Conservation (phyloP, 2,329 filamentous ascomycete genomes). For the Exserohilum rostratum region DNA sequence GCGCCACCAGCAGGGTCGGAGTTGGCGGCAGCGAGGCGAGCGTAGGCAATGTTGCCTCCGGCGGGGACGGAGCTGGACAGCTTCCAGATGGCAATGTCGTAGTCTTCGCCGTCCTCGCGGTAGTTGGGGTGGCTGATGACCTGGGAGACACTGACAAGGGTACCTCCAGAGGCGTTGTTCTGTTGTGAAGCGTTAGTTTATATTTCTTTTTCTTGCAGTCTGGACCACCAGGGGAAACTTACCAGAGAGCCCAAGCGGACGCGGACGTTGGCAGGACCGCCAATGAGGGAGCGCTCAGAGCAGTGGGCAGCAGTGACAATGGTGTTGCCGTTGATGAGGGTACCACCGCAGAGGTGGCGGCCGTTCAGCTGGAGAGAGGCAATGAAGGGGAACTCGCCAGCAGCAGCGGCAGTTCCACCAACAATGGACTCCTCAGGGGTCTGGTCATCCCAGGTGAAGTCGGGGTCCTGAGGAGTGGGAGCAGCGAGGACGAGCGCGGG, state of each 20-base stretch:
- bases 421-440: constrained; percentile 25
- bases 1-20: constrained; percentile 32
- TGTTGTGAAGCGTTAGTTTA: constrained; percentile 3
- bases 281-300: constrained; percentile 23
- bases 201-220: no score
- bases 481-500: constrained; percentile 28
- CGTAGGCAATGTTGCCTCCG: constrained; percentile 34
- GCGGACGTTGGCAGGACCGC: constrained; percentile 7
- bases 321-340: constrained; percentile 35
- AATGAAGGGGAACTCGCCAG: constrained; percentile 40
- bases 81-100: constrained; percentile 37
- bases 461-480: constrained; percentile 30
- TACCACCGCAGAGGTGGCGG: constrained; percentile 37
- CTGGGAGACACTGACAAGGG: constrained; percentile 22
- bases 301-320: constrained; percentile 40
- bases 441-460: constrained; percentile 9
- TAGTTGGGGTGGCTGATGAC: constrained; percentile 31
- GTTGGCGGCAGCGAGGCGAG: constrained; percentile 24
- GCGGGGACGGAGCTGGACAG: constrained; percentile 30
- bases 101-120: constrained; percentile 18
- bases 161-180: constrained; percentile 30
- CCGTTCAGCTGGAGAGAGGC: constrained; percentile 29
- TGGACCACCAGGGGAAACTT: background rate
- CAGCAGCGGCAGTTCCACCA: constrained; percentile 29
- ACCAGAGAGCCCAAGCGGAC: constrained; percentile 34